phyloP scores from a whole-genome alignment of 2,329 filamentous ascomycete species.

The Hypomyces perniciosus region DNA sequence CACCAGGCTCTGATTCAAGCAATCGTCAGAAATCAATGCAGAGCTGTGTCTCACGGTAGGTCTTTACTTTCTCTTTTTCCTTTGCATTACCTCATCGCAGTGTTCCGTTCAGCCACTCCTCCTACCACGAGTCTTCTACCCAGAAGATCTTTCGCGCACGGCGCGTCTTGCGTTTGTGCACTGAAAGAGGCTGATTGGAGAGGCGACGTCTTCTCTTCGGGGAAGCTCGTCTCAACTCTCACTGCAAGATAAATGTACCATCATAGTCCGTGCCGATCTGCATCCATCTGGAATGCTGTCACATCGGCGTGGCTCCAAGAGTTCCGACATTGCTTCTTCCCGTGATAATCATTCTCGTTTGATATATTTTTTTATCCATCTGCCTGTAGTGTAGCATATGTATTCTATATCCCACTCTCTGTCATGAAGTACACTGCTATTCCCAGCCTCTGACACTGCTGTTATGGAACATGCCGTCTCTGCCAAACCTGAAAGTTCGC shows the following conservation, averaged over 20 bases:
- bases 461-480: too few species aligned
- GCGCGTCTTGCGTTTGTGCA: slow-evolving; percentile 31
- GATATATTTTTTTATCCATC: too few species aligned
- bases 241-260: slow-evolving; percentile 45
- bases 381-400: too few species aligned
- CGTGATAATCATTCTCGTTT: neutral
- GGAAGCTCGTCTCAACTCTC: slow-evolving; percentile 12
- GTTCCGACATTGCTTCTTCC: slow-evolving; percentile 36
- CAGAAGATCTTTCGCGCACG: slow-evolving; percentile 29
- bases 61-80: neutral
- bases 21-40: neutral
- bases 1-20: neutral
- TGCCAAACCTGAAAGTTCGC: too few species aligned
- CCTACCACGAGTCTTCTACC: slow-evolving; percentile 28
- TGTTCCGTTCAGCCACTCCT: slow-evolving; percentile 10
- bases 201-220: neutral
- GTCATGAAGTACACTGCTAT: neutral
- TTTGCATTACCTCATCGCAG: neutral
- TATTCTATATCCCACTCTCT: neutral
- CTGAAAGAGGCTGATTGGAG: slow-evolving; percentile 24
- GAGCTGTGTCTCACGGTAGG: slow-evolving; percentile 1
- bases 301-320: slow-evolving; percentile 48
- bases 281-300: slow-evolving; percentile 15
- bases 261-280: slow-evolving; percentile 49
- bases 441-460: too few species aligned